These are phyloP conservation scores for Podospora didyma DNA, from an alignment of 495 filamentous ascomycete genomes.

Conservation along the genomic window DNA sequence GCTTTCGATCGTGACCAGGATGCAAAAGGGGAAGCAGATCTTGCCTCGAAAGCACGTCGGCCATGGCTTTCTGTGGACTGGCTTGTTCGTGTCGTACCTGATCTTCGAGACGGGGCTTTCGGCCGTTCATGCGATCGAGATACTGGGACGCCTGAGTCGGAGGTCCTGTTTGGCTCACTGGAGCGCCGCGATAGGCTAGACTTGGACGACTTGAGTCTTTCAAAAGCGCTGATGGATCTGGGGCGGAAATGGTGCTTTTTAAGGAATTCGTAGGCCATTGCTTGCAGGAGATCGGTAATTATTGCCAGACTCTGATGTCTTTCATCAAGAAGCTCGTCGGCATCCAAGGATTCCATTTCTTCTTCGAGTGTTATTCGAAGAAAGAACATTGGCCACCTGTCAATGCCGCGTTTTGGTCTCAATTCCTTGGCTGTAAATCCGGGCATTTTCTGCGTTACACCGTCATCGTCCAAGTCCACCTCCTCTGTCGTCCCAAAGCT, in stretches of 20 bases:
- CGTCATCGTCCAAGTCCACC: conserved; percentile 19
- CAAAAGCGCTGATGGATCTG: conserved; percentile 23
- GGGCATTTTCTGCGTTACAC: conserved; percentile 26
- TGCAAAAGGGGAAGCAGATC: conserved; percentile 46
- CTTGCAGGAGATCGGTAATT: conserved; percentile 58
- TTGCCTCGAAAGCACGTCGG: not conserved
- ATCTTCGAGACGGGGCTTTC: not conserved
- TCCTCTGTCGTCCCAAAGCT: conserved; percentile 68
- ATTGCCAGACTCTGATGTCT: conserved; percentile 30
- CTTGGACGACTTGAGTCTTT: conserved; percentile 12
- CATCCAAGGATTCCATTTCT: conserved; percentile 1
- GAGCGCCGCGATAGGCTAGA: not conserved
- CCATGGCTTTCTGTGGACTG: not conserved
- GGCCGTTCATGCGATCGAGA: not conserved
- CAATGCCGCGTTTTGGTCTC: conserved; percentile 61
- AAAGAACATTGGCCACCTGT: conserved; percentile 90
- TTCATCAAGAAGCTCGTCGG: conserved; percentile 36
- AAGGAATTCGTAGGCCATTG: conserved; percentile 64
- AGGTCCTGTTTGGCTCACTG: not conserved
- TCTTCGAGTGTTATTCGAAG: conserved; percentile 58
- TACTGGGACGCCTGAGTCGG: not conserved
- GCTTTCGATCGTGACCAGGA: conserved; percentile 68
- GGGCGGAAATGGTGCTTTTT: conserved; percentile 63
- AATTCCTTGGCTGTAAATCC: conserved; percentile 54
- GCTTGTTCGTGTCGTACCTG: not conserved